phyloP scores from a whole-genome alignment of 1,284 basidiomycete species.

The Moesziomyces sp. region DNA sequence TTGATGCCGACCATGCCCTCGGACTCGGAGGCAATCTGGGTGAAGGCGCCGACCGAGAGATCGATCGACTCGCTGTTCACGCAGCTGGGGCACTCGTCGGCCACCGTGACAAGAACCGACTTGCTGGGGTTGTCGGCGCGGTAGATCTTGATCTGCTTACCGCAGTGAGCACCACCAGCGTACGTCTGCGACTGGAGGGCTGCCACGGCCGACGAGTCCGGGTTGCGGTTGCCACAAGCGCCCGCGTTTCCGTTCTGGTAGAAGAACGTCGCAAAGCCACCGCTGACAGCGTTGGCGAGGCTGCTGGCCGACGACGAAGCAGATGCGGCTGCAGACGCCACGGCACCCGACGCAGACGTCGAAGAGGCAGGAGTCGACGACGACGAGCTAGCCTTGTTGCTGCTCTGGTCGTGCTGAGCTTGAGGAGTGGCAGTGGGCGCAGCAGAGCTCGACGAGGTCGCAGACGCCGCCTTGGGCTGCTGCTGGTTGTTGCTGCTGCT shows the following conservation, averaged over 20 bases:
- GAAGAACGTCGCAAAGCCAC: conserved; percentile 60
- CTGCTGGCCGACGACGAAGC: conserved; percentile 17
- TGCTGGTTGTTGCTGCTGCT: conserved; percentile 1
- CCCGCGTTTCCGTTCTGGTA: conserved; percentile 63
- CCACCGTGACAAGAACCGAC: conserved; percentile 72
- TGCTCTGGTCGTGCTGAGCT: conserved; percentile 1
- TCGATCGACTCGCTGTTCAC: conserved; percentile 76
- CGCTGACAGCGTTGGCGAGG: conserved; percentile 24
- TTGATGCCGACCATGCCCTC: conserved; percentile 73
- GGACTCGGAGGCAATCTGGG: conserved; percentile 72
- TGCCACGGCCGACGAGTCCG: conserved; percentile 50
- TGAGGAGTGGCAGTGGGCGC: conserved; percentile 19
- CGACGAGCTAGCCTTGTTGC: conserved; percentile 6
- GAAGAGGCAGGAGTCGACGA: conserved; percentile 8
- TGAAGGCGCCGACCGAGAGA: conserved; percentile 81
- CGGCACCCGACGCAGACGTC: conserved; percentile 4
- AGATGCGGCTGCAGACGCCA: conserved; percentile 9
- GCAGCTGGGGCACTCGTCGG: conserved; percentile 71
- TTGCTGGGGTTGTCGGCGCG: conserved; percentile 68
- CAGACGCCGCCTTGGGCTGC: conserved; percentile 8
- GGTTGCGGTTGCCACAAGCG: conserved; percentile 58
- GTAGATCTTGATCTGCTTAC: conserved; percentile 75
- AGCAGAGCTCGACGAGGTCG: conserved; percentile 15
- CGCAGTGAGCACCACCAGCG: conserved; percentile 74
- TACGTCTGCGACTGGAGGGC: conserved; percentile 51